These are phyloP conservation scores for Eucalyptus paniculata DNA, from an alignment of 345 rosid genomes.

Conservation along the genomic window DNA sequence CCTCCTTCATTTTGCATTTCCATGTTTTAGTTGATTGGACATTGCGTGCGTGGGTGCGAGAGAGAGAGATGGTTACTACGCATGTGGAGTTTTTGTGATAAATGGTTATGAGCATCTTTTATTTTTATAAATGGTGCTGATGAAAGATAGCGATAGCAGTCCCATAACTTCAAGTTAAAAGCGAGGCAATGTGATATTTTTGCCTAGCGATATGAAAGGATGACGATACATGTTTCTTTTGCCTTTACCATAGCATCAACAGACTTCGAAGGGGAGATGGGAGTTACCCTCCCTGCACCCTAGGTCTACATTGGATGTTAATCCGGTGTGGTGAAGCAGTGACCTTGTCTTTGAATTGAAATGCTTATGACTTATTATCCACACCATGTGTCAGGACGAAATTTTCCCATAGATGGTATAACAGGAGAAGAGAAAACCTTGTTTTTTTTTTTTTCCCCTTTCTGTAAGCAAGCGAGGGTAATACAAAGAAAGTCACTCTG, in stretches of 20 bases:
- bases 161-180: background rate
- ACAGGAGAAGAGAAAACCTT: background rate
- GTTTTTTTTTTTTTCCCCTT: background rate
- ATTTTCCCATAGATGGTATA: background rate
- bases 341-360: background rate
- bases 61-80: background rate
- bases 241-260: background rate
- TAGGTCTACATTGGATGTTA: background rate
- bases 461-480: background rate
- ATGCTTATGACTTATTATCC: background rate
- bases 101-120: background rate
- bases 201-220: background rate
- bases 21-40: background rate
- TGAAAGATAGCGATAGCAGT: accelerated
- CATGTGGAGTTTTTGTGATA: background rate
- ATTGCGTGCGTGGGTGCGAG: accelerated
- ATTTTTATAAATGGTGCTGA: background rate
- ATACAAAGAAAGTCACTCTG: background rate
- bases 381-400: constrained; percentile 18
- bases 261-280: background rate
- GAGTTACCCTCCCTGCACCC: background rate
- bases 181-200: background rate
- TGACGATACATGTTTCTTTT: background rate
- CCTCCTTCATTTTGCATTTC: background rate
- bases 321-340: constrained; percentile 8